A percentile compares a stretch with the other conserved stretches of the same genome.
phyloP scores from a whole-genome alignment of 805 yeast genomes.

The Saturnispora ahearnii region DNA sequence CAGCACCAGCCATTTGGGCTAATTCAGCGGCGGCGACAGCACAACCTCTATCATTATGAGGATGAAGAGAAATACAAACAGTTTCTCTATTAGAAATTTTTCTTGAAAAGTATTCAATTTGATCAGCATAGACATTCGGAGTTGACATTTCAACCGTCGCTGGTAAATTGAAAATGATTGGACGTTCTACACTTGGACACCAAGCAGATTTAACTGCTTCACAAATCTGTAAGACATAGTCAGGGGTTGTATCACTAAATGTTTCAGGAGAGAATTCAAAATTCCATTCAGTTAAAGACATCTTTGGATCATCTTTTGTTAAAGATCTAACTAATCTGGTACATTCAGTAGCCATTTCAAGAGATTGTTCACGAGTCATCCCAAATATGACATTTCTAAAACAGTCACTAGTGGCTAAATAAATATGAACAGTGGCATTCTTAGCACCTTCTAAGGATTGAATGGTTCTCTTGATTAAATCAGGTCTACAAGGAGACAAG shows the following conservation, averaged over 20 bases:
- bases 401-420: conserved; percentile 67
- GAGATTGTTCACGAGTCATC: conserved; percentile 49
- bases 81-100: conserved; percentile 57
- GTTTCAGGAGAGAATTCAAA: conserved; percentile 79
- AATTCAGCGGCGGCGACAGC: conserved; percentile 85
- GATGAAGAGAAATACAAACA: conserved; percentile 68
- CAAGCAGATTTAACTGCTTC: conserved; percentile 71
- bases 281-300: conserved; percentile 52
- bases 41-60: conserved; percentile 81
- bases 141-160: conserved; percentile 80
- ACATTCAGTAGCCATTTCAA: conserved; percentile 53
- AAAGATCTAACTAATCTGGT: conserved; percentile 53
- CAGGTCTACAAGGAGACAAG: conserved; percentile 68
- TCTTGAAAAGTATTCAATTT: conserved; percentile 63
- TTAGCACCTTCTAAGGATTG: conserved; percentile 69
- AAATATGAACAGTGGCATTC: conserved; percentile 66
- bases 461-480: conserved; percentile 59
- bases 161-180: conserved; percentile 73
- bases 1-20: conserved; percentile 80
- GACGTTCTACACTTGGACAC: conserved; percentile 55
- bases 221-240: conserved; percentile 55
- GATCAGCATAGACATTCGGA: conserved; percentile 79
- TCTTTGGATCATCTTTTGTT: conserved; percentile 58
- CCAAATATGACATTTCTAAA: conserved; percentile 67
- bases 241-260: conserved; percentile 60